Percentiles rank a stretch among this genome's conserved stretches.
Conservation (phyloP, 2,329 filamentous ascomycete species). For the Dothideomycetes sp. region DNA sequence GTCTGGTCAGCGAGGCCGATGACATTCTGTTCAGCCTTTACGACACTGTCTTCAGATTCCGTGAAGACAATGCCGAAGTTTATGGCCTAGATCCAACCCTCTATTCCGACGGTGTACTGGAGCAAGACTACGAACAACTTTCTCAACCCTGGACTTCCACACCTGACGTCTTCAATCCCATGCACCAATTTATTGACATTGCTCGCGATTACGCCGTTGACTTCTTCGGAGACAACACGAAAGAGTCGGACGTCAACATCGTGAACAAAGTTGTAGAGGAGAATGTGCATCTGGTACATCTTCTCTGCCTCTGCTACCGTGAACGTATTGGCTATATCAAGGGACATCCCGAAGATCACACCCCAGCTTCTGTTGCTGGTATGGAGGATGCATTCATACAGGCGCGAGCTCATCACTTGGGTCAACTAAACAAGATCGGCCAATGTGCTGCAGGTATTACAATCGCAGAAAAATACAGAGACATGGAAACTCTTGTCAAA, state of each 20-base stretch:
- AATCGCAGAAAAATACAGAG: constrained; percentile 53
- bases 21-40: constrained; percentile 61
- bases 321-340: constrained; percentile 53
- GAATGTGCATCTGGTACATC: constrained; percentile 45
- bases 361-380: constrained; percentile 39
- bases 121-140: constrained; percentile 49
- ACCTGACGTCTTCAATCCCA: constrained; percentile 33
- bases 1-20: constrained; percentile 56
- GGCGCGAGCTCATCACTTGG: constrained; percentile 34
- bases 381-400: constrained; percentile 37
- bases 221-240: constrained; percentile 19
- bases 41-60: constrained; percentile 59
- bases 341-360: constrained; percentile 42
- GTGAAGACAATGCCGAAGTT: constrained; percentile 55
- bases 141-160: constrained; percentile 81
- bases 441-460: constrained; percentile 49
- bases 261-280: constrained; percentile 43
- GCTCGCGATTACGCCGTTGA: constrained; percentile 33
- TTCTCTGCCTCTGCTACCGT: constrained; percentile 49
- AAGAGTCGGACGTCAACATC: constrained; percentile 26
- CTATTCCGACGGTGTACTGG: constrained; percentile 40
- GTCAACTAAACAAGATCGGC: constrained; percentile 39
- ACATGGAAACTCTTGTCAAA: constrained; percentile 54
- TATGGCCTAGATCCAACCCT: constrained; percentile 67
- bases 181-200: constrained; percentile 30